phyloP scores from a whole-genome alignment of 2,329 filamentous ascomycete species.

The Chaetomiaceae sp. region DNA sequence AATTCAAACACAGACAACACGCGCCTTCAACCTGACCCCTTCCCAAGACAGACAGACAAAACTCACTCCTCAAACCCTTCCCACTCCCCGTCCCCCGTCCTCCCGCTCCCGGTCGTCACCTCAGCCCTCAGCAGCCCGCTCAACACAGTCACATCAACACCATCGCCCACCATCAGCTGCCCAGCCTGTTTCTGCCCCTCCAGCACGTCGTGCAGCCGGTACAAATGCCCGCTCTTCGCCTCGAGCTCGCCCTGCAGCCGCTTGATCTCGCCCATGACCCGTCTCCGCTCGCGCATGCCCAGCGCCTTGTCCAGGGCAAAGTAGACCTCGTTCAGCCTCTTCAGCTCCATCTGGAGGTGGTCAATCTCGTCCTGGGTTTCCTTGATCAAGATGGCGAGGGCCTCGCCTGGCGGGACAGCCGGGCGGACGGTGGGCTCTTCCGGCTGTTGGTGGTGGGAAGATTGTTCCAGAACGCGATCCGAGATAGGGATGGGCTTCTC shows the following conservation, averaged over 20 bases:
- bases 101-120: background rate
- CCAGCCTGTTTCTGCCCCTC: constrained; percentile 70
- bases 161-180: constrained; percentile 57
- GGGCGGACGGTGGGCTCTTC: constrained; percentile 60
- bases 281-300: constrained; percentile 60
- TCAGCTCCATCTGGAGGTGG: constrained; percentile 66
- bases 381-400: constrained; percentile 80
- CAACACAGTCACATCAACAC: constrained; percentile 60
- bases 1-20: background rate
- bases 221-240: constrained; percentile 73
- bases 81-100: constrained; percentile 10
- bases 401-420: constrained; percentile 63
- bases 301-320: constrained; percentile 62
- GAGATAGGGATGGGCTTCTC: constrained; percentile 64
- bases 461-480: constrained; percentile 40
- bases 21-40: too few species aligned
- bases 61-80: constrained; percentile 6
- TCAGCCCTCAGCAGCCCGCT: constrained; percentile 39
- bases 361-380: constrained; percentile 73
- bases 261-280: constrained; percentile 57
- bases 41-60: background rate
- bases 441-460: background rate
- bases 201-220: constrained; percentile 76
- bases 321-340: constrained; percentile 53
- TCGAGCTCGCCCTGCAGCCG: constrained; percentile 61